Conservation (phyloP, 1,284 basidiomycete genomes). For the Cutaneotrichosporon sp. region DNA sequence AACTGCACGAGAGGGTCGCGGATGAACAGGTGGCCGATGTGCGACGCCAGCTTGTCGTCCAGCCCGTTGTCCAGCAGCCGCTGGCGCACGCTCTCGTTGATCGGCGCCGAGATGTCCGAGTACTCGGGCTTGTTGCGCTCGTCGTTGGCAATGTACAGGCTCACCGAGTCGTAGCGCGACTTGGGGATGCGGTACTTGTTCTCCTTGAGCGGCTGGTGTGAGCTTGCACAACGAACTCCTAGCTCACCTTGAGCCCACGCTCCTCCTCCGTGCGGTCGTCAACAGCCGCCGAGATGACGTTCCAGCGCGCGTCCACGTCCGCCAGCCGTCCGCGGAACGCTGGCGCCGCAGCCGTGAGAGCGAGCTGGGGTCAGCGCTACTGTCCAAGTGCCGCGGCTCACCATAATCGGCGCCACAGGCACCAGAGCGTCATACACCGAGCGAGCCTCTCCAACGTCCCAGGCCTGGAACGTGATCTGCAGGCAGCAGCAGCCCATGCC, state of each 20-base stretch:
- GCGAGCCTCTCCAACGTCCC: conserved; percentile 87
- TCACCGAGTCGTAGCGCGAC: conserved; percentile 95
- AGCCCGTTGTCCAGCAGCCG: conserved; percentile 75
- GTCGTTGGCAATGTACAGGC: conserved; percentile 86
- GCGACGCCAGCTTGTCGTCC: conserved; percentile 83
- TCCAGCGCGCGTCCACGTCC: conserved; percentile 98
- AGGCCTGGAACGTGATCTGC: conserved; percentile 97
- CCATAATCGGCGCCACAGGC: conserved; percentile 89
- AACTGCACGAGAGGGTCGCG: conserved; percentile 96
- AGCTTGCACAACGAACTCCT: not conserved
- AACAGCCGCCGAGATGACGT: conserved; percentile 94
- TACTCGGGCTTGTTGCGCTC: conserved; percentile 88
- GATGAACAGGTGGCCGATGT: conserved; percentile 95
- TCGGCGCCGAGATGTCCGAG: conserved; percentile 83
- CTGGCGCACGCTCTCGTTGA: conserved; percentile 72
- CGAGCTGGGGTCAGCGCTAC: conserved; percentile 56
- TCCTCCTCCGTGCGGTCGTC: conserved; percentile 97
- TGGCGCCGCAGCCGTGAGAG: conserved; percentile 90
- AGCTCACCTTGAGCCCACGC: conserved; percentile 66
- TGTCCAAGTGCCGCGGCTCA: not conserved
- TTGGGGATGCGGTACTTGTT: conserved; percentile 82
- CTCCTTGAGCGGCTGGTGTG: conserved; percentile 66
- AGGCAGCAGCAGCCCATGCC: conserved; percentile 99
- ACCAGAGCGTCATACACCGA: conserved; percentile 92
- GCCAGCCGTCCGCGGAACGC: conserved; percentile 92